A percentile compares a stretch with the other conserved stretches of the same genome.
phyloP scores from a whole-genome alignment of 257 asterid genomes.

The Nyctanthes arbortristis region DNA sequence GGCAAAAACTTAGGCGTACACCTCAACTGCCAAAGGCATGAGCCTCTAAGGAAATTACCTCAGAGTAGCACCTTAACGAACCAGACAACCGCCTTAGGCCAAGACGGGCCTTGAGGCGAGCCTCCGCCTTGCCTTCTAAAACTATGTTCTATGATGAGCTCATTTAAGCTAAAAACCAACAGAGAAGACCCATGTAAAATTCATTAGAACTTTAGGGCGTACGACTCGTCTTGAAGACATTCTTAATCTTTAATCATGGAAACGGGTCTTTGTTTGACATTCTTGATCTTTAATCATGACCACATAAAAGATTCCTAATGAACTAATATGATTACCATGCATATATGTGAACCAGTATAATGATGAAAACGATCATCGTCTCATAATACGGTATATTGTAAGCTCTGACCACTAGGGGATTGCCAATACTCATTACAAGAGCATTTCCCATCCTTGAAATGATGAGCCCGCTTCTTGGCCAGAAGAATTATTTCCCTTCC shows the following conservation, averaged over 20 bases:
- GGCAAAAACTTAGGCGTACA: no score
- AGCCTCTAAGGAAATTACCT: no score
- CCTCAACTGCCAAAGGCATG: no score
- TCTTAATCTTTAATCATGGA: slow-evolving; percentile 34
- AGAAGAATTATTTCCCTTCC: slow-evolving; percentile 90
- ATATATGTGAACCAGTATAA: background rate
- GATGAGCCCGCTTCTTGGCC: slow-evolving; percentile 87
- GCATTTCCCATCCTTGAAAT: slow-evolving; percentile 89
- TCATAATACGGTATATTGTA: slow-evolving; percentile 1
- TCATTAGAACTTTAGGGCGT: slow-evolving; percentile 51
- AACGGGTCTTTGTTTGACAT: background rate
- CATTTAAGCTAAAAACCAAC: slow-evolving; percentile 43
- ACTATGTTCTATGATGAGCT: no score
- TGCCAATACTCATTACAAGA: slow-evolving; percentile 95
- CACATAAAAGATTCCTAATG: background rate
- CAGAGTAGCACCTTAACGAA: no score
- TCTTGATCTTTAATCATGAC: background rate
- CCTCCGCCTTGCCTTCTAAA: no score
- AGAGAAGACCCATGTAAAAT: slow-evolving; percentile 44
- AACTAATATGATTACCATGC: background rate
- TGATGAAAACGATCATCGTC: no score
- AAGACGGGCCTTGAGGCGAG: no score
- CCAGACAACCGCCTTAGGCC: no score
- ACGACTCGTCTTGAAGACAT: slow-evolving; percentile 27
- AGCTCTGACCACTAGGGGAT: slow-evolving; percentile 5